These are phyloP conservation scores for Ramularia endophylla DNA, from an alignment of 2,329 filamentous ascomycete species.

Conservation along the genomic window DNA sequence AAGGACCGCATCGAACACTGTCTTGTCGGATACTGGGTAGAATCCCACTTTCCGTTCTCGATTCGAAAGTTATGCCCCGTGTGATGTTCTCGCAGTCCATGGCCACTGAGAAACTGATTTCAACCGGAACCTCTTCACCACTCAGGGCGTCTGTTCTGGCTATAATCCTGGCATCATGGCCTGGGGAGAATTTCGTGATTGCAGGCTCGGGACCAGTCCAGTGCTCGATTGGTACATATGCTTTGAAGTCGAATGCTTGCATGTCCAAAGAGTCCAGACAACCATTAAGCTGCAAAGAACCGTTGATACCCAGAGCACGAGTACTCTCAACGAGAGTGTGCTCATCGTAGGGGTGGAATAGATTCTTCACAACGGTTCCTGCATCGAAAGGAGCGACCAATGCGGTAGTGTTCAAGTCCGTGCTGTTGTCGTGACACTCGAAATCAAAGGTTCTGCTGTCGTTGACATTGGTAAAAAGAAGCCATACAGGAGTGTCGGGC, in stretches of 20 bases:
- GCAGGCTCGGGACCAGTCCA: constrained; percentile 48
- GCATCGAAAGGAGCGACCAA: constrained; percentile 50
- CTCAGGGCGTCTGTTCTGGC: constrained; percentile 43
- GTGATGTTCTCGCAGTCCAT: constrained; percentile 55
- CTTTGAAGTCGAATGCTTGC: constrained; percentile 50
- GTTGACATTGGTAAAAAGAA: constrained; percentile 44
- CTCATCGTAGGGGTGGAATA: constrained; percentile 55
- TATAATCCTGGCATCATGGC: constrained; percentile 51
- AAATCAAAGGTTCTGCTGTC: constrained; percentile 48
- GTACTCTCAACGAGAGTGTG: constrained; percentile 38
- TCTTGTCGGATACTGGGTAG: constrained; percentile 38
- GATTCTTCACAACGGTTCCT: constrained; percentile 51
- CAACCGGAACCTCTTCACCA: constrained; percentile 37
- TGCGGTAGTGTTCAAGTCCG: constrained; percentile 32
- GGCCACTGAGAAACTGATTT: constrained; percentile 51
- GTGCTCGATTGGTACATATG: constrained; percentile 47
- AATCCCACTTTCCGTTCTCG: constrained; percentile 44
- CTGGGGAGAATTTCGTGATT: constrained; percentile 54
- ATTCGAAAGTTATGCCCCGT: constrained; percentile 45
- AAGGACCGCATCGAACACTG: constrained; percentile 40
- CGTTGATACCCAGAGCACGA: constrained; percentile 33
- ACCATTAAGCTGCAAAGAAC: constrained; percentile 44
- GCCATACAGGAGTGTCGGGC: constrained; percentile 40
- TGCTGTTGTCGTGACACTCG: constrained; percentile 43
- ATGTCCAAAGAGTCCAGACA: constrained; percentile 49